Base-by-base conservation (phyloP, 2,329 filamentous ascomycete species). In the Periconia sp. region DNA sequence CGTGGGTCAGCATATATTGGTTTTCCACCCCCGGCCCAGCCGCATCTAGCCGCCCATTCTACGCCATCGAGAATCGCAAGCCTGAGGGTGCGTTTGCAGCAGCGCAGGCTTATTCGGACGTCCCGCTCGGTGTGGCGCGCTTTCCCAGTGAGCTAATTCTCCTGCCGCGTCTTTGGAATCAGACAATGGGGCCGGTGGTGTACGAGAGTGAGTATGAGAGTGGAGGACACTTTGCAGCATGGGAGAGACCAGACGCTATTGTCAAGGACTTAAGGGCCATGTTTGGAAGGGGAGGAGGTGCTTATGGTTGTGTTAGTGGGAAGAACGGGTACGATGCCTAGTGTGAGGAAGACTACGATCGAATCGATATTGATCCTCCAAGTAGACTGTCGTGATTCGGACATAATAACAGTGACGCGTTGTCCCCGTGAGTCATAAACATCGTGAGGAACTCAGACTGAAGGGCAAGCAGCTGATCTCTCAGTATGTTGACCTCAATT, bases 1-100 rank as follows among this genome's bases (percentile, higher is more conserved):
- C 84, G 0, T 92, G 87, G 88, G 70, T 91, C 0, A 82, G 78
- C 37, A 78, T 92, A 26, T 92, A 91, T 64, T 83, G 80, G 61
- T 91, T 90, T 69, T 85, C 81, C 7, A 78, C 72, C 0, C 84
- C 86, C 1, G 87, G 88, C 0, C 84, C 88, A 0, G 84, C 83
- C 1, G 86, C 88, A 0, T 83, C 79, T 46, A 63, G 81, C 8
- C 69, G 84, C 23, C 18, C 13, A 7, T 46, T 40, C 19, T 48
- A 88, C 56, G 86, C 89, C 65, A 68, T 73, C 0, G 66, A 43
- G 21, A n/a, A 48, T 33, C 25, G 36, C 4, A 24, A 37, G 12
- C 39, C 44, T 12, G 23, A 39, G 12, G 22, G 23, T 7, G 43
- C 35, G 17, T 41, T 46, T 21, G 35, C 35, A 2, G 33, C 18